phyloP scores from a whole-genome alignment of 495 filamentous ascomycete genomes.

The Penicillium diatomitis region DNA sequence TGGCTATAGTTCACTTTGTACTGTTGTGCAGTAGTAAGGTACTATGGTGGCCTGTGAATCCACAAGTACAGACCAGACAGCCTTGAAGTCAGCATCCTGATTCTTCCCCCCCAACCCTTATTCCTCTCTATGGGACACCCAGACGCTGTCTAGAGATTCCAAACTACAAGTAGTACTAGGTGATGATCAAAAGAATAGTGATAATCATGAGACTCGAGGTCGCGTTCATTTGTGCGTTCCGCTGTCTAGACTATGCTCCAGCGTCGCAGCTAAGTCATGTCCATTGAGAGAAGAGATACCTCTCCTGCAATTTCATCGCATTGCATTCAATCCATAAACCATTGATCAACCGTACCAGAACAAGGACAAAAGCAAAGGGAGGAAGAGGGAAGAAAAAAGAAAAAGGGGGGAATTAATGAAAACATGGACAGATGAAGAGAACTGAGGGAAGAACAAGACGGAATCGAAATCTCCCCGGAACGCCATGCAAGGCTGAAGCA shows the following conservation, averaged over 20 bases:
- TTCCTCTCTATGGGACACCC: not conserved
- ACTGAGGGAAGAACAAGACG: not conserved
- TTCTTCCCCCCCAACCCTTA: not conserved
- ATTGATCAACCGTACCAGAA: not conserved
- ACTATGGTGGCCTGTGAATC: no score
- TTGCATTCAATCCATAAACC: conserved; percentile 2
- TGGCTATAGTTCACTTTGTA: no score
- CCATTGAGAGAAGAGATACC: conserved; percentile 2
- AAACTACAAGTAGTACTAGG: not conserved
- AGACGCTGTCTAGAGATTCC: not conserved
- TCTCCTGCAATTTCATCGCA: conserved; percentile 4
- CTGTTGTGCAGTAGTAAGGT: no score
- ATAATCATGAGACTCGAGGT: conserved; percentile 2
- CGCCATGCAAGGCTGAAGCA: conserved; percentile 17
- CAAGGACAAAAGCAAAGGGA: not conserved
- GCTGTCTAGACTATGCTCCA: conserved; percentile 1
- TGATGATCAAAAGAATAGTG: not conserved
- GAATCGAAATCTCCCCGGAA: conserved; percentile 6
- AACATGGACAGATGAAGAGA: conserved; percentile 1
- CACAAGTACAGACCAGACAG: no score
- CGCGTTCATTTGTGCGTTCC: conserved; percentile 11
- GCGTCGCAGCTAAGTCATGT: not conserved
- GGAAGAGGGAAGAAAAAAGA: conserved; percentile 4
- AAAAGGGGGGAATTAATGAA: conserved; percentile 1
- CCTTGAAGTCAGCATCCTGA: no score